phyloP scores from a whole-genome alignment of 2,329 filamentous ascomycete genomes.

The Metarhizium rileyi region DNA sequence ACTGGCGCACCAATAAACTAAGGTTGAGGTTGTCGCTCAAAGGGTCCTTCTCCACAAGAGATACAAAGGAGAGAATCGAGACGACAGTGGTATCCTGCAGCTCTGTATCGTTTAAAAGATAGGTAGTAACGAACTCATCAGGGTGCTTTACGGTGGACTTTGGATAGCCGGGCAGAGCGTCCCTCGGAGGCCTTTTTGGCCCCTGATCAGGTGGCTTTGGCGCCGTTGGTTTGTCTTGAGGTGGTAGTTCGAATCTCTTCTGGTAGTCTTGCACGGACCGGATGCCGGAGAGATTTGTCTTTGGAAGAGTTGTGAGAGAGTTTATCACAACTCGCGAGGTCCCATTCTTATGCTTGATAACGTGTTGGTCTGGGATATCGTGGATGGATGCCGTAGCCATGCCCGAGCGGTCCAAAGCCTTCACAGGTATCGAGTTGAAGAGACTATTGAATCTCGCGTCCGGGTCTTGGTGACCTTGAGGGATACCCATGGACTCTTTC shows the following conservation, averaged over 20 bases:
- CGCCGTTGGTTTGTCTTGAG: background rate
- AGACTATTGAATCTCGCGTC: slow-evolving; percentile 13
- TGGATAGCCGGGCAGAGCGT: background rate
- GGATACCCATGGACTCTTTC: background rate
- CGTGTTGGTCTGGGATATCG: background rate
- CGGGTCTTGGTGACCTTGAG: slow-evolving; percentile 10
- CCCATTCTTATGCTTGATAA: background rate
- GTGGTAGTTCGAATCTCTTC: background rate
- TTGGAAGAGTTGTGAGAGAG: background rate
- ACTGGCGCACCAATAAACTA: slow-evolving; percentile 11
- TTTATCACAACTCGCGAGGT: background rate
- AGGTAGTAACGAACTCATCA: background rate
- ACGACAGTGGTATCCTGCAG: background rate
- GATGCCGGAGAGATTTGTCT: background rate
- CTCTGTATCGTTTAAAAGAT: background rate
- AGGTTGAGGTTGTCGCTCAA: background rate
- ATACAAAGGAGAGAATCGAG: background rate
- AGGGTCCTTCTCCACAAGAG: background rate
- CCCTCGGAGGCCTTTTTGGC: no score
- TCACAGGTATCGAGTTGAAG: slow-evolving; percentile 1
- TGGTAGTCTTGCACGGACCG: background rate
- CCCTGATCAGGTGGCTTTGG: background rate
- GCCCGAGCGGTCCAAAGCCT: background rate
- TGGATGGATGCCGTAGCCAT: background rate
- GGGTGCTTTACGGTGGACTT: background rate